Evolutionary conservation across 139 green algal genomes (phyloP).

Genomic region (Closterium sp.): DNA sequence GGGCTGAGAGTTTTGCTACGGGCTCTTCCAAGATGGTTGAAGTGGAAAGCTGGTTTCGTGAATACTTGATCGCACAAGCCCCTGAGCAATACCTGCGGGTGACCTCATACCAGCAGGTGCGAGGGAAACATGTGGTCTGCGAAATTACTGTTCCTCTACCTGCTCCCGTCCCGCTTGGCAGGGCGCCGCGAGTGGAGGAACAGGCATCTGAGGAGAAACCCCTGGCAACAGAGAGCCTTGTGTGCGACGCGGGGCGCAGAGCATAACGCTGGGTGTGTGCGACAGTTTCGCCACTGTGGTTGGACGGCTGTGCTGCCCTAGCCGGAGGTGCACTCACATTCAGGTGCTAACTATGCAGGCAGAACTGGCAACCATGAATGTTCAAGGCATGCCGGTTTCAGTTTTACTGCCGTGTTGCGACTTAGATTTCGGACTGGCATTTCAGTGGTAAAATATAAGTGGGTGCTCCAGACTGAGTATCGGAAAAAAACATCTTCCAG

Average conservation of each 20-base stretch:
- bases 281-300: neutral
- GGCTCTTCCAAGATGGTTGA: neutral
- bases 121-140: neutral
- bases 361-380: neutral
- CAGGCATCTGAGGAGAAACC: neutral
- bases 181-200: neutral
- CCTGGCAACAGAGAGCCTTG: neutral
- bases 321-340: neutral
- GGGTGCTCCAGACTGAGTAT: no score
- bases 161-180: neutral
- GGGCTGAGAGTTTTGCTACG: neutral
- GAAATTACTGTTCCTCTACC: neutral
- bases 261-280: neutral
- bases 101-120: neutral
- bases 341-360: neutral
- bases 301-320: neutral
- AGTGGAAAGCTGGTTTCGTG: neutral
- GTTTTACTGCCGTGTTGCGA: neutral
- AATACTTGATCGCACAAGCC: neutral
- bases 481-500: no score
- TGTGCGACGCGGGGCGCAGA: neutral
- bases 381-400: neutral
- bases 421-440: no score
- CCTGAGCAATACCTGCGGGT: neutral
- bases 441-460: no score